Base-by-base conservation (phyloP, 2,329 filamentous ascomycete genomes). In the Chaetomiaceae sp. region DNA sequence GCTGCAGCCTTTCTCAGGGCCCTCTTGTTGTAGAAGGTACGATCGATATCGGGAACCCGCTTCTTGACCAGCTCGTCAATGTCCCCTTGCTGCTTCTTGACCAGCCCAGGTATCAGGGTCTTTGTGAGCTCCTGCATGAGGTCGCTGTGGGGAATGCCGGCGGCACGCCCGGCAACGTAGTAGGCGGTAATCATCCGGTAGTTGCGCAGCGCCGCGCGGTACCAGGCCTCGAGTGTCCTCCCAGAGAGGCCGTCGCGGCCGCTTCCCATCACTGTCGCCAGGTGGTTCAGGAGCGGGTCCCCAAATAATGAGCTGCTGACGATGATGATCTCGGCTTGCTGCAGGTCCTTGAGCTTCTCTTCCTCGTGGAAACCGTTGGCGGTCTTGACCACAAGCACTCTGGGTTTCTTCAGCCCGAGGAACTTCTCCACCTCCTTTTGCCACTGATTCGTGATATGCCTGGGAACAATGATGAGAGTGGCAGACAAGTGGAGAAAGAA, bases 391-490 rank as follows among this genome's bases (percentile, higher is more conserved):
- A 63, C 47, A 12, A 70, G 20, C 4, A 73, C 43, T 4, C 61
- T 51, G 22, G 33, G 54, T 1, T 49, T 37, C 1, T 44, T 29
- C 33, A 64, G 38, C 1, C 61, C 57, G 9, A 73, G 60, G 53
- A 75, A 76, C 7, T 60, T 64, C 0, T 17, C 12, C 1, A 65
- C 62, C 54, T 76, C 71, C 0, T 46, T 34, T 4, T 47, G 51
- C 74, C 73, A 76, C 52, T 76, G 74, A 0, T 57, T 39, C 1
- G 72, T 66, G 22, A 76, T 66, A 54, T 75, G 71, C 2, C 55
- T 55, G 0, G 74, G 73, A 1, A 70, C 72, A 7, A 75, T 59
- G 3, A 75, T 59, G 22, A 76, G 64, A 1, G 70, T 71, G 0
- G 70, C 72, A 6, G 66, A 56, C 9, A 72, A 58, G 33, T 67